Percentiles rank a stretch among this genome's conserved stretches.
Conservation (phyloP, 2,329 filamentous ascomycete genomes). For the Triangularia setosa region DNA sequence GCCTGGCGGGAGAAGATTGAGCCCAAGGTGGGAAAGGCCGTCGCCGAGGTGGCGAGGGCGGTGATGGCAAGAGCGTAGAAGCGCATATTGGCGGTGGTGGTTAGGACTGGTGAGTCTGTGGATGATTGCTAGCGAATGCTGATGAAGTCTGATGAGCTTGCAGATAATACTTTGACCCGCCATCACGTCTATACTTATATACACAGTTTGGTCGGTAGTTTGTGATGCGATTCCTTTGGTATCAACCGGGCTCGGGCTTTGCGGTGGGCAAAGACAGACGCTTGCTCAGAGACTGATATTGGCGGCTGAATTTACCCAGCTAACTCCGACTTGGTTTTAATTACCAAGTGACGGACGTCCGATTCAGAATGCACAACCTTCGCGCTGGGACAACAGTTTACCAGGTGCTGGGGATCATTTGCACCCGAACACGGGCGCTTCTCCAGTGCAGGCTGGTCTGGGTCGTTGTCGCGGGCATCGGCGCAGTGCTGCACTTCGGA, state of each 20-base stretch:
- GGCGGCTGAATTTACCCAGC: constrained; percentile 26
- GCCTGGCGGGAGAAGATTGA: constrained; percentile 13
- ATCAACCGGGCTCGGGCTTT: constrained; percentile 1
- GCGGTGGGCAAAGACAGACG: not conserved
- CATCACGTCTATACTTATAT: constrained; percentile 14
- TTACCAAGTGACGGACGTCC: constrained; percentile 25
- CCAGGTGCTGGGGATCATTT: not conserved
- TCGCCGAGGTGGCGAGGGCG: constrained; percentile 24
- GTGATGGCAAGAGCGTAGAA: constrained; percentile 19
- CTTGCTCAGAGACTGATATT: constrained; percentile 17
- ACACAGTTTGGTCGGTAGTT: not conserved
- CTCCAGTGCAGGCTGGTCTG: not conserved
- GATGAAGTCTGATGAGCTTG: not conserved
- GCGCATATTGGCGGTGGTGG: constrained; percentile 20
- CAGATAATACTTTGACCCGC: not conserved
- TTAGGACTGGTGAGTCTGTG: not conserved
- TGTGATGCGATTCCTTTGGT: not conserved
- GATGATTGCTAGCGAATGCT: not conserved
- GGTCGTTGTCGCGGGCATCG: not conserved
- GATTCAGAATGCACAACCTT: constrained; percentile 7
- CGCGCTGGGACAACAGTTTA: constrained; percentile 7
- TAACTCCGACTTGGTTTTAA: constrained; percentile 23
- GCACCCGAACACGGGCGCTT: not conserved
- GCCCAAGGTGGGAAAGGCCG: constrained; percentile 21
- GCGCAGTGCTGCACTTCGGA: constrained; percentile 18